Percentiles rank a stretch among this genome's conserved stretches.
Conservation (phyloP, 352 stramenopile genomes). For the Phytophthora tubulina region DNA sequence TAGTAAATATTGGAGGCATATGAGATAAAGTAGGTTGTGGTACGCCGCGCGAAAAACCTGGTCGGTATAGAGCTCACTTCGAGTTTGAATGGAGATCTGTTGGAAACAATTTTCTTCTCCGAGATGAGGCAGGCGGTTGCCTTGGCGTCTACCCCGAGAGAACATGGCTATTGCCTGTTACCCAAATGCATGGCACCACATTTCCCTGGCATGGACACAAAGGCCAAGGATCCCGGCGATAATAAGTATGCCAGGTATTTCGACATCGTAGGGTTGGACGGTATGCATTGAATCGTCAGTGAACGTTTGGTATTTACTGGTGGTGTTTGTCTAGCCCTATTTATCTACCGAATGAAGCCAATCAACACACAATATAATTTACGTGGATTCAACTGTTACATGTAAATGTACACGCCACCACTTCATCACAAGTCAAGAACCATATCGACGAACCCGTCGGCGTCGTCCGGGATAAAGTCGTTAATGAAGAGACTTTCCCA, state of each 20-base stretch:
- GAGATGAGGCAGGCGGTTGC: neutral
- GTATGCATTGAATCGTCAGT: too few relatives aligned
- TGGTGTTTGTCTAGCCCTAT: too few relatives aligned
- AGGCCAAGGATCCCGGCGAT: too few relatives aligned
- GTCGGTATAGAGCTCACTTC: constrained; percentile 26
- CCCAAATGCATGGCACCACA: too few relatives aligned
- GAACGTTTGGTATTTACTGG: too few relatives aligned
- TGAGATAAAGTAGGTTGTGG: constrained; percentile 5
- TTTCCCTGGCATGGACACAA: too few relatives aligned
- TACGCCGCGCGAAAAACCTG: constrained; percentile 13
- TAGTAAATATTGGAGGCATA: neutral
- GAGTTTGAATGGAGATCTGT: constrained; percentile 17
- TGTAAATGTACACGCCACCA: constrained; percentile 6
- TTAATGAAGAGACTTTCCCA: constrained; percentile 82
- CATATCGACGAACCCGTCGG: constrained; percentile 49
- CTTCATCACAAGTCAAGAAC: constrained; percentile 46
- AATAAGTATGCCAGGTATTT: too few relatives aligned
- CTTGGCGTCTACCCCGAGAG: constrained; percentile 18
- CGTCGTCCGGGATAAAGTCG: constrained; percentile 62
- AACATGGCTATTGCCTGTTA: neutral
- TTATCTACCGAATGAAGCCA: neutral
- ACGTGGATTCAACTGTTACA: constrained; percentile 34
- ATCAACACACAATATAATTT: constrained; percentile 22
- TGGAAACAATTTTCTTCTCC: constrained; percentile 6
- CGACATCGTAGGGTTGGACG: too few relatives aligned